These are phyloP conservation scores for Colletotrichum sp. DNA, from an alignment of 2,329 filamentous ascomycete genomes.

Conservation along the genomic window DNA sequence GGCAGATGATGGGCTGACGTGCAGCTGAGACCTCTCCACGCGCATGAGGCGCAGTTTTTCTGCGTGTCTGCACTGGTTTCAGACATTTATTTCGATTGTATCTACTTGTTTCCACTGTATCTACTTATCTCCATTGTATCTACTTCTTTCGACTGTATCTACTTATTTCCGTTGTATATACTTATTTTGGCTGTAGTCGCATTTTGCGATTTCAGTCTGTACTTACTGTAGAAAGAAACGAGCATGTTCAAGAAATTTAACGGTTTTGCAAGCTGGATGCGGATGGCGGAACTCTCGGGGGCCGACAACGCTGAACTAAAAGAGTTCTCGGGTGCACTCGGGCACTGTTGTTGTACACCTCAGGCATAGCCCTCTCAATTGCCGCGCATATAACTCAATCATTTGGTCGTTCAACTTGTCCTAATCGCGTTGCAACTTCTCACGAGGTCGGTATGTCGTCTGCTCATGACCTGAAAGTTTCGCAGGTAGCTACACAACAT, in stretches of 20 bases:
- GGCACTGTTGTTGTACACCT: background rate
- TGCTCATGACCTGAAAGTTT: background rate
- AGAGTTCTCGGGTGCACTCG: background rate
- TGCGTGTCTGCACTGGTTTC: background rate
- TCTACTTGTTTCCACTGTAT: background rate
- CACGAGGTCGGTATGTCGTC: background rate
- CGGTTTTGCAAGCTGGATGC: background rate
- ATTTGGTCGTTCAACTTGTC: rapidly evolving
- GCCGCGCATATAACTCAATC: background rate
- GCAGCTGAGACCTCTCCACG: background rate
- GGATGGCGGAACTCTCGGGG: background rate
- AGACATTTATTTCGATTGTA: background rate
- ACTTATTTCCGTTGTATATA: background rate
- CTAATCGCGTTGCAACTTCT: rapidly evolving
- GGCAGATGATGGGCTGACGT: background rate
- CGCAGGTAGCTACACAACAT: background rate
- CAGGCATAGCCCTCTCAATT: background rate
- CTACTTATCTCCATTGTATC: background rate
- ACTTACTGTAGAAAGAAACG: background rate
- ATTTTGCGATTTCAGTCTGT: background rate
- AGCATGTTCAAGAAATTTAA: background rate
- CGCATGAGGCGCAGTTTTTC: too few relatives aligned
- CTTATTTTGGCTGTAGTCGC: background rate
- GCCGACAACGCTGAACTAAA: background rate
- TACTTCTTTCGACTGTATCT: background rate